Evolutionary conservation across 1,284 basidiomycete genomes (phyloP), one percentile per base, ranked within the genome.

Genomic region (Papiliotrema flavescens): DNA sequence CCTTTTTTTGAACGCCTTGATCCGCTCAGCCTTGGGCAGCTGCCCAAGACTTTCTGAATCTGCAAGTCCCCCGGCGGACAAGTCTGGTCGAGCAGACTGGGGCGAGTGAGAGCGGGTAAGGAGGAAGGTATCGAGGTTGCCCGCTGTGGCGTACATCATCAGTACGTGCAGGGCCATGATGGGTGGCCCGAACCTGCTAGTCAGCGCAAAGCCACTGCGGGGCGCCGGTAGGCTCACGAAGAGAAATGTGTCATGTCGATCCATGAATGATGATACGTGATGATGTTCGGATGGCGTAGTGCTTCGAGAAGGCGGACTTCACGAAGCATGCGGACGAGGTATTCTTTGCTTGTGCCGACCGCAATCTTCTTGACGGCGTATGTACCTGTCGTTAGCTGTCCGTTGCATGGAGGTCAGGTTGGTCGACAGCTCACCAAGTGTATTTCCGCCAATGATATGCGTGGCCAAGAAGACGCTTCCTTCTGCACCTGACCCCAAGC

Each of bases 291-390:
- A 76, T 97, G 93, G 51, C 87, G 84, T 3, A 97, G 78, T n/a
- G 83, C 80, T 70, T 96, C 91, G 49, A 96, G 79, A 5, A 94
- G 79, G 47, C 88, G 85, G 41, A 92, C 87, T 79, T 94, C 91
- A 49, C 84, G 83, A 32, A 95, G 78, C 52, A 89, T 91, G 48
- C 85, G 84, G 41, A 90, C 76, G 2, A 94, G 80, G 76, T 95
- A 94, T 0, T 84, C 79, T 63, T 89, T 87, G 0, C 89, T 92
- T 63, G 90, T 84, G 34, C 93, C 92, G 0, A 97, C 88, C 0
- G 92, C 91, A 35, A 97, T 90, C 73, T 95, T 96, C 78, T 97
- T 97, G 49, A 97, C 89, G 0, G 93, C 93, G 69, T 92, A 93
- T 1, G 66, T 67, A 1, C 73, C 73, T 74, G 28, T 57, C 32